phyloP scores from a whole-genome alignment of 2,329 filamentous ascomycete species.

The Mollisiaceae sp. region DNA sequence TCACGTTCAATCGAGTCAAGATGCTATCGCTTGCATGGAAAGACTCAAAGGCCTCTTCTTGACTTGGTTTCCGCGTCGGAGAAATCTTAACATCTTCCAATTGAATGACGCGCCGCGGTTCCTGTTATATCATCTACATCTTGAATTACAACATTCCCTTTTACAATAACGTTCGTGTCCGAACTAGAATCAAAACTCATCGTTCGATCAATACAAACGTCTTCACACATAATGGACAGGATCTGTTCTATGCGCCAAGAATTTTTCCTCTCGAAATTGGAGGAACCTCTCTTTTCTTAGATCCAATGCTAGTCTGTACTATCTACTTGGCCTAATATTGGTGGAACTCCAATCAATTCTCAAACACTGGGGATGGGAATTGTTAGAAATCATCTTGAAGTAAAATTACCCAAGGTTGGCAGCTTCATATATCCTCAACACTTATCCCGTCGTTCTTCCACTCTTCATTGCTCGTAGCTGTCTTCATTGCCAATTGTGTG shows the following conservation, averaged over 20 bases:
- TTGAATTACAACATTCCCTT: neutral
- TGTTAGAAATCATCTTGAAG: neutral
- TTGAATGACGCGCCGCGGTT: neutral
- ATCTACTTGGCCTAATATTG: neutral
- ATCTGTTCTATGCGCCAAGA: neutral
- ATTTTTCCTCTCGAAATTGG: neutral
- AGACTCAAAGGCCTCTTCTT: neutral
- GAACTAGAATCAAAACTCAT: neutral
- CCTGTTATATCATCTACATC: neutral
- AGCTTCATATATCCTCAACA: slow-evolving; percentile 15
- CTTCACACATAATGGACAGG: neutral
- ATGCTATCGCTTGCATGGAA: neutral
- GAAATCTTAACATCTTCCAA: neutral
- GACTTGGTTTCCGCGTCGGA: neutral
- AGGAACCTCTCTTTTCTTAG: neutral
- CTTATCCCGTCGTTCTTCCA: slow-evolving; percentile 4
- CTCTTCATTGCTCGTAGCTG: neutral
- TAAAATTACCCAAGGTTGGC: slow-evolving; percentile 1
- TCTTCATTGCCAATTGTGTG: slow-evolving; percentile 5
- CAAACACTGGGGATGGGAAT: neutral
- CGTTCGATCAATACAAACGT: slow-evolving; percentile 14
- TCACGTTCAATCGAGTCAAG: too few species aligned
- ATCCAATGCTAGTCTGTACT: slow-evolving; percentile 3
- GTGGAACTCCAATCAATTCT: neutral
- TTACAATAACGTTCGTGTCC: slow-evolving; percentile 14